Evolutionary conservation across 148 eudicot species (phyloP), one percentile per base, ranked within the genome.

Genomic region (Silene latifolia): DNA sequence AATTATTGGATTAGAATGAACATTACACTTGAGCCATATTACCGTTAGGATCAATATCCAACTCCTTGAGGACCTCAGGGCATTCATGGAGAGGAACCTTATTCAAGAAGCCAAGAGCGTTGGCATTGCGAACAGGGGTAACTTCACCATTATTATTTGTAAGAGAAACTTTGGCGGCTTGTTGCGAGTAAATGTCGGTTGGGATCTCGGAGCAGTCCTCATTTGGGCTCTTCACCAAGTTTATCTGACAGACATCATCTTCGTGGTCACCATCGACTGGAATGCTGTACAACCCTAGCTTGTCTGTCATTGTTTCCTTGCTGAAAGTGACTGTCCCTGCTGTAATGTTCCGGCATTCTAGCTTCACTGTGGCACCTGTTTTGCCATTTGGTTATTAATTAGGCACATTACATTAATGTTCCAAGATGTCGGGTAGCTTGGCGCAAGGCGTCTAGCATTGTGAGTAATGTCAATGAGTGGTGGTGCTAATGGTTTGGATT

Each of bases 81-180:
- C 90, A 89, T 67, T 82, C 86, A 1, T 82, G 53, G 14, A 77
- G 76, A 1, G 86, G 80, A 0, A 20, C 58, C 66, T 82, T 82
- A 70, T 21, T 75, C 74, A 85, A 18, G 79, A 89, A 87, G 2
- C 88, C 86, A 1, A 89, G 85, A 60, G 93, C 83, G 61, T 85
- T 87, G 24, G 86, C 88, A 3, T 74, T 59, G 42, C 93, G 88
- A 18, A 69, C 58, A 0, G 72, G 69, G 7, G 80, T 67, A 9
- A 83, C 80, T 46, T 85, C 83, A 18, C 93, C 93, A 54, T 77
- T 82, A 86, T 85, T 82, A 14, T 74, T 32, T 15, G 93, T 84
- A 0, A 89, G 81, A 62, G 77, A 67, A 3, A 89, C 59, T 74
- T 57, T 81, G 19, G 93, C 81, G 1, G 82, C 64, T n/a, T 44